Evolutionary conservation across 768 basidiomycete genomes (phyloP), one percentile per base, ranked within the genome.

Genomic region (Lactifluus hygrophoroides): DNA sequence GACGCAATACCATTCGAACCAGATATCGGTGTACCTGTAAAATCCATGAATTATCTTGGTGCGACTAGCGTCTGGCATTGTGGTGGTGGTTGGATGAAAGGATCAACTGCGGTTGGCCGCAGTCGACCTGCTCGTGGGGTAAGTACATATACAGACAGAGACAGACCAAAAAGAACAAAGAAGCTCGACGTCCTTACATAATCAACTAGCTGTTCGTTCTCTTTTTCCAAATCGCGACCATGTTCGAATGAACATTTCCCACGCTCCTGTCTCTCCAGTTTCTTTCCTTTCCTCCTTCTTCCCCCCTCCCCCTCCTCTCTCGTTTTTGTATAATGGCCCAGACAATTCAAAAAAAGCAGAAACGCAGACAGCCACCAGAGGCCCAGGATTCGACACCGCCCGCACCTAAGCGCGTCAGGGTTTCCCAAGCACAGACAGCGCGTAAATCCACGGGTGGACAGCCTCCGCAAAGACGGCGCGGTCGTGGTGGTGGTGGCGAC

Each of bases 1-100:
- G 14, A n/a, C n/a, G 23, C 23, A 66, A 63, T 65, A 86, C 89
- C 86, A 90, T 69, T 90, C 84, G 56, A 83, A 91, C 79, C 83
- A 86, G 52, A 93, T 84, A 70, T 94, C 90, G 0, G 89, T 89
- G 68, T 86, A 92, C 52, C 91, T 75, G 69, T 90, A 91, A 66
- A 85, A 91, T 14, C 88, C 88, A 25, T 56, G 62, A 21, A 64
- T 23, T 17, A 56, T 46, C 54, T 56, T 60, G 57, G 79, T 84
- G 49, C 84, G 70, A 5, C 81, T 75, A 5, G 78, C 73, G 16
- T 43, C 63, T 58, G 46, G 43, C 55, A 60, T 58, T 63, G 43
- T 38, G 42, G 62, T 38, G 42, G 62, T 46, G 27, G 54, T 43
- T 28, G 23, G 46, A 35, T 13, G 51, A 30, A 49, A 49, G 58